Evolutionary conservation across 1,139 yeast genomes (phyloP).

Genomic region (Taiozyma sp.): DNA sequence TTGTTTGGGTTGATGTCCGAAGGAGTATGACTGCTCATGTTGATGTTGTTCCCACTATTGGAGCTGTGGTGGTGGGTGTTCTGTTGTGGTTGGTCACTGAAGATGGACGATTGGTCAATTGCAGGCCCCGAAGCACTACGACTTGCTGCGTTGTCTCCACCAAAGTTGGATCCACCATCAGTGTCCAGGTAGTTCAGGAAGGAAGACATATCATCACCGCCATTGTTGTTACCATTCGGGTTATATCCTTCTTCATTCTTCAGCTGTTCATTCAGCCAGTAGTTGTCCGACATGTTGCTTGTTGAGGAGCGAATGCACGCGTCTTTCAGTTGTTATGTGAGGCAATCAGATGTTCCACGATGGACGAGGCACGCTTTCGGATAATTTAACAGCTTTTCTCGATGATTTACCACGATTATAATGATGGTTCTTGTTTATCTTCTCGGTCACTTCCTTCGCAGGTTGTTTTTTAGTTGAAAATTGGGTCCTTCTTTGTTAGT

Average conservation of each 20-base stretch:
- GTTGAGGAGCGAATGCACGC: background rate
- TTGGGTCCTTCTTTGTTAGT: background rate
- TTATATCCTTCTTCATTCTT: slow-evolving; percentile 18
- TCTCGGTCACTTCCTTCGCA: background rate
- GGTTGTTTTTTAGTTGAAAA: background rate
- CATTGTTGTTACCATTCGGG: slow-evolving; percentile 8
- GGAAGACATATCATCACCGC: slow-evolving; percentile 23
- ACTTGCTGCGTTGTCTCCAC: background rate
- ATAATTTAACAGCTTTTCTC: background rate
- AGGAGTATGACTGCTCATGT: background rate
- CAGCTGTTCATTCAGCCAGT: slow-evolving; percentile 24
- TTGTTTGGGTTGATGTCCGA: slow-evolving; percentile 3
- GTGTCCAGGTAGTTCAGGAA: slow-evolving; percentile 23
- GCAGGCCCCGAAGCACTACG: slow-evolving; percentile 3
- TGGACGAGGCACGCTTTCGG: background rate
- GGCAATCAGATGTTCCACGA: background rate
- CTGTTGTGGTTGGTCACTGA: slow-evolving; percentile 3
- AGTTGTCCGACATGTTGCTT: slow-evolving; percentile 20
- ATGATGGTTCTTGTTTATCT: background rate
- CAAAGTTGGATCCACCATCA: slow-evolving; percentile 4
- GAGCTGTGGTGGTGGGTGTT: slow-evolving; percentile 8
- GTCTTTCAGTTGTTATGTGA: background rate
- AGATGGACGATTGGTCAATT: slow-evolving; percentile 9
- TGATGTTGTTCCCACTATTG: slow-evolving; percentile 8
- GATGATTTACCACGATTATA: background rate